A percentile compares a stretch with the other conserved stretches of the same genome.
Conservation (phyloP, 805 yeast species). For the Phaffomyces antillensis region DNA sequence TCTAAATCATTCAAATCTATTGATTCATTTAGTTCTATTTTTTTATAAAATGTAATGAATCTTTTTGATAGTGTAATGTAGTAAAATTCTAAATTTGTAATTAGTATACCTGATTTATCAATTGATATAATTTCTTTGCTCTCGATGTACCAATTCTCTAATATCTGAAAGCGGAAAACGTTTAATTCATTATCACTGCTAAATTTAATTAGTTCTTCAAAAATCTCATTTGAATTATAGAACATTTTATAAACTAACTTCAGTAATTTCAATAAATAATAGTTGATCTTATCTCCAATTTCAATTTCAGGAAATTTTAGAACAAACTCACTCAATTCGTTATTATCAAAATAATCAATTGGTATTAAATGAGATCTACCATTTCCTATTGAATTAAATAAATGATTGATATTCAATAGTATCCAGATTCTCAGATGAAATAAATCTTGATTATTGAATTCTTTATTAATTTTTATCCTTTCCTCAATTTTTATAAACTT, state of each 20-base stretch:
- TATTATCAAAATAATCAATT: constrained; percentile 28
- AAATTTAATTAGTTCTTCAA: constrained; percentile 16
- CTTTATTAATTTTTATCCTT: constrained; percentile 23
- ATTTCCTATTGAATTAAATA: constrained; percentile 43
- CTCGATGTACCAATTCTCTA: constrained; percentile 36
- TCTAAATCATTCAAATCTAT: background rate
- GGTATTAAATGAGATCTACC: constrained; percentile 40
- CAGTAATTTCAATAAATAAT: constrained; percentile 41
- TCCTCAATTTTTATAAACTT: constrained; percentile 36
- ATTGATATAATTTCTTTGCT: constrained; percentile 39
- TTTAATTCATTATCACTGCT: constrained; percentile 12
- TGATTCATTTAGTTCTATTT: constrained; percentile 9
- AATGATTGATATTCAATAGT: constrained; percentile 43
- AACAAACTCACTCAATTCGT: constrained; percentile 32
- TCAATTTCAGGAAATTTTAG: constrained; percentile 43
- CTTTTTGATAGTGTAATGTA: constrained; percentile 35
- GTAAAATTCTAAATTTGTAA: constrained; percentile 42
- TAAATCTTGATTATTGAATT: constrained; percentile 33
- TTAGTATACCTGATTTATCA: constrained; percentile 42
- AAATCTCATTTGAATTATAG: constrained; percentile 15
- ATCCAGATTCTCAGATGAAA: constrained; percentile 50
- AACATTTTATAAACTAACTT: constrained; percentile 20
- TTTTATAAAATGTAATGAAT: constrained; percentile 28
- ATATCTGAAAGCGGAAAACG: constrained; percentile 12
- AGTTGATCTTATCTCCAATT: constrained; percentile 47